These are phyloP conservation scores for Boletus huronensis DNA, from an alignment of 768 basidiomycete genomes.

Conservation along the genomic window DNA sequence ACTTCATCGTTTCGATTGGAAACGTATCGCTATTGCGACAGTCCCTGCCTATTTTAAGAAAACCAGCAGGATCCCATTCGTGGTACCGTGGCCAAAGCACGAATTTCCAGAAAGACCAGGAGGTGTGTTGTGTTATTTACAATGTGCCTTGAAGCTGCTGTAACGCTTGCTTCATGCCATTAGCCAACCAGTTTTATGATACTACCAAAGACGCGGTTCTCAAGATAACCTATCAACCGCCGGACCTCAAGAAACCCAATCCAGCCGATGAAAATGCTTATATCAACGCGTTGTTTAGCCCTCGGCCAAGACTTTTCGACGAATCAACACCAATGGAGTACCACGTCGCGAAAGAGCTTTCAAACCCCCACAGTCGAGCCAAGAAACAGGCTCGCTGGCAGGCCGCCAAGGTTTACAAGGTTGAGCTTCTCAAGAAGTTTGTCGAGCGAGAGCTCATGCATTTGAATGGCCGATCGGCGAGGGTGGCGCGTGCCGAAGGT, in stretches of 20 bases:
- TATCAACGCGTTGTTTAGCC: slow-evolving; percentile 50
- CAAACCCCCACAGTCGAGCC: slow-evolving; percentile 79
- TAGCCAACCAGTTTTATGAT: slow-evolving; percentile 51
- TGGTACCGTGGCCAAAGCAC: slow-evolving; percentile 69
- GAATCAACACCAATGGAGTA: slow-evolving; percentile 60
- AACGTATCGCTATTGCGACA: slow-evolving; percentile 65
- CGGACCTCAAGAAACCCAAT: slow-evolving; percentile 38
- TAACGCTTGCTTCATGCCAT: slow-evolving; percentile 5
- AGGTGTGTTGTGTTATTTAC: slow-evolving; percentile 16
- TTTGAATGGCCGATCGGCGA: slow-evolving; percentile 55
- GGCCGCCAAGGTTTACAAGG: slow-evolving; percentile 45
- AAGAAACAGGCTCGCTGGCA: slow-evolving; percentile 81
- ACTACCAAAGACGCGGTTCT: slow-evolving; percentile 58
- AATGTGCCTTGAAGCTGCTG: not conserved
- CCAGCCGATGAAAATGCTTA: slow-evolving; percentile 53
- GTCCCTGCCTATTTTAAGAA: slow-evolving; percentile 49
- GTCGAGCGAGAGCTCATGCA: slow-evolving; percentile 51
- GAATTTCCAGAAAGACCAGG: slow-evolving; percentile 37
- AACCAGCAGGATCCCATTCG: slow-evolving; percentile 32
- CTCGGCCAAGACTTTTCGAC: slow-evolving; percentile 42
- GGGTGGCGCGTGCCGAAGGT: slow-evolving; percentile 70
- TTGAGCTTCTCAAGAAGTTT: slow-evolving; percentile 50
- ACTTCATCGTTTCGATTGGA: slow-evolving; percentile 63
- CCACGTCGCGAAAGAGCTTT: slow-evolving; percentile 63
- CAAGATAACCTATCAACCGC: slow-evolving; percentile 69